Evolutionary conservation across 257 asterid genomes (phyloP).

Genomic region (Solanum peruvianum): DNA sequence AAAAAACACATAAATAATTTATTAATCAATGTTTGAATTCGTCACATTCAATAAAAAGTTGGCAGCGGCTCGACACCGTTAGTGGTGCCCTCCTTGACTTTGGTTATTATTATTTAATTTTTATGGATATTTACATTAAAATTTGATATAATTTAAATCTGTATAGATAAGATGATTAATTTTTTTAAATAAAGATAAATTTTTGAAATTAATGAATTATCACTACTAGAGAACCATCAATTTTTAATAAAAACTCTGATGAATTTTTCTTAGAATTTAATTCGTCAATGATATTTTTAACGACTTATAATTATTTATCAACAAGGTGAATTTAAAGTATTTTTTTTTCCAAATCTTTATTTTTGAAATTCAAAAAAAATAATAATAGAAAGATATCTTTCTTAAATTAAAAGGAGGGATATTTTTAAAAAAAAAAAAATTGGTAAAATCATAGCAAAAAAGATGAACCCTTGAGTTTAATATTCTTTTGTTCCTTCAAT

Average conservation of each 20-base stretch:
- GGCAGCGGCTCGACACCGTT: not conserved
- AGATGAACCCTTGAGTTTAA: not conserved
- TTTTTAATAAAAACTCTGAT: too few relatives aligned
- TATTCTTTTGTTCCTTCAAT: not conserved
- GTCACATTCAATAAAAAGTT: not conserved
- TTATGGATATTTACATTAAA: too few relatives aligned
- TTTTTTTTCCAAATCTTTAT: not conserved
- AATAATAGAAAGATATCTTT: not conserved
- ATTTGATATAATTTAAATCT: too few relatives aligned
- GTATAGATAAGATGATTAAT: too few relatives aligned
- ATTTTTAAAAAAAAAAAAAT: too few relatives aligned
- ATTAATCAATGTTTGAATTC: not conserved
- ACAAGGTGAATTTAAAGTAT: not conserved
- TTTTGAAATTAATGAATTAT: too few relatives aligned
- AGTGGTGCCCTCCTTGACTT: not conserved
- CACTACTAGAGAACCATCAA: not conserved
- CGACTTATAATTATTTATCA: not conserved
- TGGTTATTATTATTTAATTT: too few relatives aligned
- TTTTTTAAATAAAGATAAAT: too few relatives aligned
- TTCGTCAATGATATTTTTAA: not conserved
- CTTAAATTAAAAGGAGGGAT: not conserved
- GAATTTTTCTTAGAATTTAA: not conserved
- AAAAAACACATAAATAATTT: too few relatives aligned
- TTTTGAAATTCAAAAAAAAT: not conserved
- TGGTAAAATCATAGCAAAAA: not conserved